These are phyloP conservation scores for Kwoniella dendrophila DNA, from an alignment of 768 basidiomycete species.

Conservation along the genomic window DNA sequence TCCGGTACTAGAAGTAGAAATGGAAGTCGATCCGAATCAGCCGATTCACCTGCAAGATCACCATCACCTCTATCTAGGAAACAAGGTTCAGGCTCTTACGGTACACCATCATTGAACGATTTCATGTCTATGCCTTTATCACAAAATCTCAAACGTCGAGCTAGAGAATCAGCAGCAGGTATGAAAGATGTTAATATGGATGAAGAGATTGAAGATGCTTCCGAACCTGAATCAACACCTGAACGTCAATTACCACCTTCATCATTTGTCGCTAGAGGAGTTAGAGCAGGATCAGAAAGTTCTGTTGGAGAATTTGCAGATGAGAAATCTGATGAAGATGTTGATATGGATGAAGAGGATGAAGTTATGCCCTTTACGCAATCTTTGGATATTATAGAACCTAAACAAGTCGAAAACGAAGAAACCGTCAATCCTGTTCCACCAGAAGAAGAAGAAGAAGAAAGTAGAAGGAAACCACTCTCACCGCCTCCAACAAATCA, in stretches of 20 bases:
- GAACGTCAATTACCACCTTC: constrained; percentile 7
- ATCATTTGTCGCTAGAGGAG: background rate
- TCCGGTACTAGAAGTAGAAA: background rate
- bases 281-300: constrained; percentile 26
- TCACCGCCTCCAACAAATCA: constrained; percentile 3
- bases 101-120: constrained; percentile 12
- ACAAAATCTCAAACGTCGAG: constrained; percentile 19
- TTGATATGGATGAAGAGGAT: constrained; percentile 47
- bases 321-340: constrained; percentile 28
- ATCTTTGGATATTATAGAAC: background rate
- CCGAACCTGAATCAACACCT: constrained; percentile 11
- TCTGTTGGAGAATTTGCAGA: constrained; percentile 38
- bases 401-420: background rate
- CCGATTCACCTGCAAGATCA: background rate
- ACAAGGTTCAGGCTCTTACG: background rate
- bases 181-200: constrained; percentile 27
- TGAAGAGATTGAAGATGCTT: constrained; percentile 20
- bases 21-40: constrained; percentile 7
- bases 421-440: constrained; percentile 2
- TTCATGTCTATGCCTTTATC: constrained; percentile 32
- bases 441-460: background rate
- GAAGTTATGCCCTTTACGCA: constrained; percentile 26
- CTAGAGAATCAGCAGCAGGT: constrained; percentile 27
- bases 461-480: background rate
- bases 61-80: background rate